A percentile compares a stretch with the other conserved stretches of the same genome.
Evolutionary conservation across 257 asterid species (phyloP).

Genomic region (Hygrophila difformis): DNA sequence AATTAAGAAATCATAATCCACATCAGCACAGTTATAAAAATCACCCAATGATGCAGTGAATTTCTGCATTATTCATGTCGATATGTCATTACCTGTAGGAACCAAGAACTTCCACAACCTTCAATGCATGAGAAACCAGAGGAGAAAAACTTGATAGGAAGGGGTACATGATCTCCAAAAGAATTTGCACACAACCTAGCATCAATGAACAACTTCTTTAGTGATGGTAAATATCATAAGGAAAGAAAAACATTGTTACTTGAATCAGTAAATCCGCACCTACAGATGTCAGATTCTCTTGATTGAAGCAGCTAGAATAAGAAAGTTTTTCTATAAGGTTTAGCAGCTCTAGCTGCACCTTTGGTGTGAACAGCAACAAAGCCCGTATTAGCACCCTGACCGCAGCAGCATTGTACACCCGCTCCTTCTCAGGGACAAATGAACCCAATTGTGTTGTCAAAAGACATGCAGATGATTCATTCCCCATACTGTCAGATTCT

Average conservation of each 20-base stretch:
- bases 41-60: conserved; percentile 6
- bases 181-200: conserved; percentile 94
- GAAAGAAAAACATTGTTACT: conserved; percentile 2
- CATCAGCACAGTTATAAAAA: conserved; percentile 13
- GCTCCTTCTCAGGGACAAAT: conserved; percentile 59
- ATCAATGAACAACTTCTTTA: conserved; percentile 17
- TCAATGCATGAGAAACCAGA: conserved; percentile 67
- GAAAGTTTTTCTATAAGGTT: conserved; percentile 82
- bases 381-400: conserved; percentile 80
- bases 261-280: conserved; percentile 44
- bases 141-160: conserved; percentile 76
- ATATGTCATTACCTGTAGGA: conserved; percentile 63
- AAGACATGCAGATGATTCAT: conserved; percentile 52
- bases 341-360: conserved; percentile 87
- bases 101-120: conserved; percentile 93
- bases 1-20: conserved; percentile 17
- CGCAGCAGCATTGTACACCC: conserved; percentile 88
- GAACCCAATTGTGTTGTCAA: conserved; percentile 62
- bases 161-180: conserved; percentile 85
- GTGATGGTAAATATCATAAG: not conserved
- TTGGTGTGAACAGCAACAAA: conserved; percentile 77
- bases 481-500: conserved; percentile 28
- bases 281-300: conserved; percentile 91
- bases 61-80: conserved; percentile 10
- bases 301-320: conserved; percentile 74